A percentile compares a stretch with the other conserved stretches of the same genome.
Conservation (phyloP, 139 green algal species). For the Closterium sp. region DNA sequence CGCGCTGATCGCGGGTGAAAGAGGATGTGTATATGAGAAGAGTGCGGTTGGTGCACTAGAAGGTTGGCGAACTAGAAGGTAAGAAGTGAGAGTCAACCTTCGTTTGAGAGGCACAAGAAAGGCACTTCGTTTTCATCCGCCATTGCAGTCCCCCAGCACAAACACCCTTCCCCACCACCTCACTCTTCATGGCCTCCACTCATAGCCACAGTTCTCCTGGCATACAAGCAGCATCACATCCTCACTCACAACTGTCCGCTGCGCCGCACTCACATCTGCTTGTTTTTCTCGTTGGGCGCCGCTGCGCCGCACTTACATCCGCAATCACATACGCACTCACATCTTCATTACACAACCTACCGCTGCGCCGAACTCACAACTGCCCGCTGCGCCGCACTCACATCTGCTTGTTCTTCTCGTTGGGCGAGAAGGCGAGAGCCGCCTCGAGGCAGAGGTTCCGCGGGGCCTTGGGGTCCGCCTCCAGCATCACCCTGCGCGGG, state of each 20-base stretch:
- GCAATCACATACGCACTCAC: too few relatives aligned
- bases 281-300: background rate
- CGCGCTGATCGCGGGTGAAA: too few relatives aligned
- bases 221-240: too few relatives aligned
- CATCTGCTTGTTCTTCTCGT: background rate
- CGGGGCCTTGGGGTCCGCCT: background rate
- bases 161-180: background rate
- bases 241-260: background rate
- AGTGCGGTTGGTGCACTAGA: background rate
- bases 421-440: background rate
- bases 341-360: too few relatives aligned
- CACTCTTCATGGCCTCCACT: too few relatives aligned
- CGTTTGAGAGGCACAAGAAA: too few relatives aligned
- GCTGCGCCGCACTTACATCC: background rate
- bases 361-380: background rate
- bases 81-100: too few relatives aligned
- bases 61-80: too few relatives aligned
- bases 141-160: too few relatives aligned
- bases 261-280: slow-evolving; percentile 3
- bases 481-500: background rate
- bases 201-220: too few relatives aligned
- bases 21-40: background rate
- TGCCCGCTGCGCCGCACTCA: background rate
- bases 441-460: background rate
- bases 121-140: too few relatives aligned